A percentile compares a stretch with the other conserved stretches of the same genome.
These are phyloP conservation scores for Globisporangium ultimum DNA, from an alignment of 352 stramenopile genomes.

Conservation along the genomic window DNA sequence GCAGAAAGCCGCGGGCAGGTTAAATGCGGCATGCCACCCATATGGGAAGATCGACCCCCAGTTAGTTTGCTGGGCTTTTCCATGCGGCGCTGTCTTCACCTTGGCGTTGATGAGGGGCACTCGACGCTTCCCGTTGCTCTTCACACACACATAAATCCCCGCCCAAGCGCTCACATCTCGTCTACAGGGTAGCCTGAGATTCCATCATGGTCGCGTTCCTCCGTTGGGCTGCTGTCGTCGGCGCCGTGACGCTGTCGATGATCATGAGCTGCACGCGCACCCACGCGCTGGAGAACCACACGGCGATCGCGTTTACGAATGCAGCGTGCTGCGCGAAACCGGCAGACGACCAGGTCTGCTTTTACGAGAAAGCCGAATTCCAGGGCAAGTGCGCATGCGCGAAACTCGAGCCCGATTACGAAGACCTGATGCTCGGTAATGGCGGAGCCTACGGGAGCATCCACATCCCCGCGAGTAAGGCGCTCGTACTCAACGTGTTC, in stretches of 20 bases:
- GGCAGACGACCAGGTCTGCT: slow-evolving; percentile 8
- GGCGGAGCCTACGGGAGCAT: slow-evolving; percentile 16
- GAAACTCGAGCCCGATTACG: slow-evolving; percentile 8
- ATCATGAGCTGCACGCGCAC: neutral
- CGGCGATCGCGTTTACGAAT: slow-evolving; percentile 14
- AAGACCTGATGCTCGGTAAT: slow-evolving; percentile 18
- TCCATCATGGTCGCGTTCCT: neutral
- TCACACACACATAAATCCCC: neutral
- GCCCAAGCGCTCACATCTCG: neutral
- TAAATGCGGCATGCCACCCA: too few relatives aligned
- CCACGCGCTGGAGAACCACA: slow-evolving; percentile 13
- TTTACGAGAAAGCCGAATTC: slow-evolving; percentile 12
- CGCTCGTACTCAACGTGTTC: slow-evolving; percentile 21
- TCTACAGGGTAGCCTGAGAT: neutral
- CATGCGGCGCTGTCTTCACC: neutral
- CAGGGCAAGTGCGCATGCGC: slow-evolving; percentile 16
- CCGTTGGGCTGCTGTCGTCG: neutral
- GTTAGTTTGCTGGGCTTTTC: too few relatives aligned
- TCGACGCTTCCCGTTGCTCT: neutral
- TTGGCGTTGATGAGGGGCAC: too few relatives aligned
- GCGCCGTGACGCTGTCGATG: neutral
- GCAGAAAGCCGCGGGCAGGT: too few relatives aligned
- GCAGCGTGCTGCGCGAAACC: slow-evolving; percentile 9
- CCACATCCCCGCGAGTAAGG: slow-evolving; percentile 5
- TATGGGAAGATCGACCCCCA: too few relatives aligned